Conservation (phyloP, 148 eudicot genomes). For the Limonium bicolor region DNA sequence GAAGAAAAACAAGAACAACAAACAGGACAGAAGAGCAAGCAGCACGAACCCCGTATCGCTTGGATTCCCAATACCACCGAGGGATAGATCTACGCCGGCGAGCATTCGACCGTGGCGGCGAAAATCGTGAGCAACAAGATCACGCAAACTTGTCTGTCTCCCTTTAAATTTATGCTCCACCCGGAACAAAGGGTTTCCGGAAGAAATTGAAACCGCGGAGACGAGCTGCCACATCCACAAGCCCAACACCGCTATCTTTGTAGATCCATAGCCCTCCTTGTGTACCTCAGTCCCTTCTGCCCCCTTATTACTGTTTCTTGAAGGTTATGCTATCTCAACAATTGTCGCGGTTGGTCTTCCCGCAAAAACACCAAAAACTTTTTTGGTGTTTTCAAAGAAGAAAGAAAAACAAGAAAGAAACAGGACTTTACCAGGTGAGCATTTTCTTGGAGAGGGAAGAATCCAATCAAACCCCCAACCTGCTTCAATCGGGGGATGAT, state of each 20-base stretch:
- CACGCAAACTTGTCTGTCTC: conserved; percentile 19
- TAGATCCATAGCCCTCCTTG: too few relatives aligned
- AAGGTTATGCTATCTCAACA: too few relatives aligned
- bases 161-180: conserved; percentile 51
- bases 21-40: not conserved
- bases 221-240: conserved; percentile 11
- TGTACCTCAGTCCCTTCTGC: too few relatives aligned
- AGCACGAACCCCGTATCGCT: conserved; percentile 48
- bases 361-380: too few relatives aligned
- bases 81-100: conserved; percentile 40
- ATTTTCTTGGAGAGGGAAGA: too few relatives aligned
- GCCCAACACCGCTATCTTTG: conserved; percentile 9
- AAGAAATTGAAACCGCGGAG: conserved; percentile 8
- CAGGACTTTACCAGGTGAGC: too few relatives aligned
- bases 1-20: not conserved
- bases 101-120: conserved; percentile 56
- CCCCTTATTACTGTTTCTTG: too few relatives aligned
- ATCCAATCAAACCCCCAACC: too few relatives aligned
- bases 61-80: conserved; percentile 70
- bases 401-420: too few relatives aligned
- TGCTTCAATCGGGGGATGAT: too few relatives aligned
- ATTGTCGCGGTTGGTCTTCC: too few relatives aligned
- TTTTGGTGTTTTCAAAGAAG: too few relatives aligned
- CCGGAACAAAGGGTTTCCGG: conserved; percentile 32
- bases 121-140: conserved; percentile 37